Evolutionary conservation across 139 green algal species (phyloP), one percentile per base, ranked within the genome.

Genomic region (Picochlorum costavermella): DNA sequence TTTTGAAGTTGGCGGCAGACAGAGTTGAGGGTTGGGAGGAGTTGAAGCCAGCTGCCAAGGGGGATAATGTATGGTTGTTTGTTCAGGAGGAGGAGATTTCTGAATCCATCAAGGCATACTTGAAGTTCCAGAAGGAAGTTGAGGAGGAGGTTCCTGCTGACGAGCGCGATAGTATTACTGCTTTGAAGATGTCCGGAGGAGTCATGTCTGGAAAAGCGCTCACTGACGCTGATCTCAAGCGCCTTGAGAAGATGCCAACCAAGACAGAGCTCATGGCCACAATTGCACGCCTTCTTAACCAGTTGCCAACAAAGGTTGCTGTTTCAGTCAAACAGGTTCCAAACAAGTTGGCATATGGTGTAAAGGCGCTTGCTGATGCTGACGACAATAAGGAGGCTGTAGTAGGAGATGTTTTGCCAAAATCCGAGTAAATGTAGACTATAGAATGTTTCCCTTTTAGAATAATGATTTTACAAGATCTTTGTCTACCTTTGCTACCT

Each of bases 51-150:
- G 60, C 61, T 17, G 56, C 68, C 50, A 76, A 78, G 87, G 81
- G 82, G 17, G 83, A 92, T 66, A 96, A 96, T 69, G 84, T 83
- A 1, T 96, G 87, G 84, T 72, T 96, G 28, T 96, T 96, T 75
- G 67, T 88, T n/a, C 46, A 72, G 6, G 89, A 96, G 65, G 87
- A 95, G 36, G 56, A 67, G 64, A 85, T 96, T 40, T 48, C 79
- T 2, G 69, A 74, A n/a, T 51, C 60, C 14, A 68, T 93, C 13
- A 94, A 94, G 71, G 64, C 74, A 25, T 94, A 81, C 56, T 73
- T 87, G 43, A 75, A 83, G 17, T 89, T 90, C 61, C 76, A 92
- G 71, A 83, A 86, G 46, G 68, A 80, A 28, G 71, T 90, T 33
- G 55, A 67, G 53, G 78, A 78, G 25, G 49, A 26, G 28, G 60